These are phyloP conservation scores for Colletotrichum sp. DNA, from an alignment of 2,329 filamentous ascomycete genomes.

Conservation along the genomic window DNA sequence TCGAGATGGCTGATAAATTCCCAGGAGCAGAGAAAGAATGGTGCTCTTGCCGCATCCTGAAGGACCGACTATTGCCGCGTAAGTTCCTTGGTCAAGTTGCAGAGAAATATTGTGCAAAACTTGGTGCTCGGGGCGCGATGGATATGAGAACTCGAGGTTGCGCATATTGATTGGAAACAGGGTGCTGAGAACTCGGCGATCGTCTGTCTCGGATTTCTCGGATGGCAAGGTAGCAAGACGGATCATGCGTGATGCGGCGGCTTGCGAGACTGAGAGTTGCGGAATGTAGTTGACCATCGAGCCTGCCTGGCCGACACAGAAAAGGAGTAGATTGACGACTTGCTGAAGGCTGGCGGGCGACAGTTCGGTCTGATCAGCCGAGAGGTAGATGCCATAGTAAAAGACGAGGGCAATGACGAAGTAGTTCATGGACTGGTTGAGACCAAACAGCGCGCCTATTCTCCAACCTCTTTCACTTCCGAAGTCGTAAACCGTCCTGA, in stretches of 20 bases:
- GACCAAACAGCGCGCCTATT: conserved; percentile 74
- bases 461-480: conserved; percentile 72
- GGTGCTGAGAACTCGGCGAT: conserved; percentile 21
- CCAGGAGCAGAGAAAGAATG: conserved; percentile 74
- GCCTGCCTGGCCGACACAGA: conserved; percentile 77
- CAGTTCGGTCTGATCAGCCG: conserved; percentile 49
- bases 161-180: conserved; percentile 57
- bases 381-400: conserved; percentile 77
- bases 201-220: background rate
- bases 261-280: conserved; percentile 76
- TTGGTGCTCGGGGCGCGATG: conserved; percentile 52
- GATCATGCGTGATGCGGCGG: conserved; percentile 76
- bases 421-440: conserved; percentile 75
- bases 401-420: conserved; percentile 82
- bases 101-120: conserved; percentile 40
- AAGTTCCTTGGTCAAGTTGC: conserved; percentile 64
- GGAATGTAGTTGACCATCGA: conserved; percentile 77
- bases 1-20: conserved; percentile 62
- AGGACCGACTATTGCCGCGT: conserved; percentile 79
- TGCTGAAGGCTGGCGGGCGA: conserved; percentile 68
- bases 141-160: conserved; percentile 74
- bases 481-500: conserved; percentile 56
- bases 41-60: conserved; percentile 95
- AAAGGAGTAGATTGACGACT: conserved; percentile 83
- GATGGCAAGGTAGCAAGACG: conserved; percentile 68